Evolutionary conservation across 768 basidiomycete species (phyloP).

Genomic region (Botryobasidium botryosum): DNA sequence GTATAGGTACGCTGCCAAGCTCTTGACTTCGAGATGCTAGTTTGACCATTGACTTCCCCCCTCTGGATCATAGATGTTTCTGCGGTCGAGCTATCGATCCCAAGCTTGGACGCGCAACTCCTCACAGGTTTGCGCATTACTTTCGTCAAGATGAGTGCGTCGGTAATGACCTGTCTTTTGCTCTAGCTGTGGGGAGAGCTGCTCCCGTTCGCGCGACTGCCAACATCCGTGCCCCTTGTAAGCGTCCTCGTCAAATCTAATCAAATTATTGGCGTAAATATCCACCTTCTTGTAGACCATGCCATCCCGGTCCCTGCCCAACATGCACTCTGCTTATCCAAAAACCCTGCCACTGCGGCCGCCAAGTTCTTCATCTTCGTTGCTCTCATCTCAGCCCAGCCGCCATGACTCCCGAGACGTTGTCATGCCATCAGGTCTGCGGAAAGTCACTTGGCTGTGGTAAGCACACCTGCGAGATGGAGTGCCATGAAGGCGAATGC

Average conservation of each 20-base stretch:
- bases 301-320: slow-evolving; percentile 95
- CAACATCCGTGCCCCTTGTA: slow-evolving; percentile 63
- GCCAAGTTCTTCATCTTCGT: slow-evolving; percentile 37
- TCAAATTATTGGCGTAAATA: not conserved
- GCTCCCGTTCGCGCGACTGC: slow-evolving; percentile 30
- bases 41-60: not conserved
- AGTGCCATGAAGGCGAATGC: slow-evolving; percentile 71
- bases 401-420: slow-evolving; percentile 19
- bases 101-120: slow-evolving; percentile 47
- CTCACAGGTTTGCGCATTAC: slow-evolving; percentile 30
- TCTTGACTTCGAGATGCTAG: not conserved
- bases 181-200: slow-evolving; percentile 20
- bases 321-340: slow-evolving; percentile 72
- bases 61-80: slow-evolving; percentile 49
- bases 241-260: slow-evolving; percentile 2
- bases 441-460: slow-evolving; percentile 17
- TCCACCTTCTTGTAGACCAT: slow-evolving; percentile 21
- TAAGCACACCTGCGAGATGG: slow-evolving; percentile 43
- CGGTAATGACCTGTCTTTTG: not conserved
- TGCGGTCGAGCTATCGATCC: slow-evolving; percentile 63
- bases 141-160: slow-evolving; percentile 7
- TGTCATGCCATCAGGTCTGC: slow-evolving; percentile 44
- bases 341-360: slow-evolving; percentile 63
- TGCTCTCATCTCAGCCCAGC: slow-evolving; percentile 29
- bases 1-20: slow-evolving; percentile 37